Base-by-base conservation (phyloP, 1,284 basidiomycete genomes). In the Vanrija humicola region DNA sequence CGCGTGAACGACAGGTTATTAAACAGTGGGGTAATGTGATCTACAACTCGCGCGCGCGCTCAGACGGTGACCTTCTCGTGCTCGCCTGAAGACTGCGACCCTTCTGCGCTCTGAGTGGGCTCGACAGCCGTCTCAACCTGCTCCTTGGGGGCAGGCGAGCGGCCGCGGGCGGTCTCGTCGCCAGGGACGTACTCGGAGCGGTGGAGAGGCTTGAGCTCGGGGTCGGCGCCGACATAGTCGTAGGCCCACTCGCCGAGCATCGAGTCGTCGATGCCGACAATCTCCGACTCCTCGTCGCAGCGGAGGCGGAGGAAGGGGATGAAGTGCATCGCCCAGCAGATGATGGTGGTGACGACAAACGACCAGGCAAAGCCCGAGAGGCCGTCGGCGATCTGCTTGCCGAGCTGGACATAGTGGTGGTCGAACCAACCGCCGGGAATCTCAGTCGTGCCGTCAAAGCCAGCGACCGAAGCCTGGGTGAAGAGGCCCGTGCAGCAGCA, bases 241-340 rank as follows among this genome's bases (percentile, higher is more conserved):
- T 92, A 91, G n/a, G 88, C 88, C 65, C 86, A 91, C 78, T 97
- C 94, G 67, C 94, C 94, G 81, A 96, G 87, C 79, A 94, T 89
- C 14, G 86, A 84, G 69, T 96, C 90, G 74, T 98, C 95, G 61
- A 96, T 86, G 61, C 95, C 95, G 56, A 97, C 79, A 58, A 93
- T 87, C 80, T 98, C 94, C 29, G 85, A 84, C 63, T 92, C 88
- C 65, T 95, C 92, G 29, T 79, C 77, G 18, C 83, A 82, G 56
- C 92, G 86, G 46, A 98, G 83, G 52, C 87, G 82, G 59, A 90
- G 81, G 61, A 85, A 86, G 3, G 95, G 95, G 67, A 96, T 89
- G 77, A 81, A 90, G 81, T 98, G 92, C 85, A 98, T 89, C 67
- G 86, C 78, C 86, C 93, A 92, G 52, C 91, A 82, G 73, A 97